These are phyloP conservation scores for Globisporangium orthogonon DNA, from an alignment of 352 stramenopile genomes.

Conservation along the genomic window DNA sequence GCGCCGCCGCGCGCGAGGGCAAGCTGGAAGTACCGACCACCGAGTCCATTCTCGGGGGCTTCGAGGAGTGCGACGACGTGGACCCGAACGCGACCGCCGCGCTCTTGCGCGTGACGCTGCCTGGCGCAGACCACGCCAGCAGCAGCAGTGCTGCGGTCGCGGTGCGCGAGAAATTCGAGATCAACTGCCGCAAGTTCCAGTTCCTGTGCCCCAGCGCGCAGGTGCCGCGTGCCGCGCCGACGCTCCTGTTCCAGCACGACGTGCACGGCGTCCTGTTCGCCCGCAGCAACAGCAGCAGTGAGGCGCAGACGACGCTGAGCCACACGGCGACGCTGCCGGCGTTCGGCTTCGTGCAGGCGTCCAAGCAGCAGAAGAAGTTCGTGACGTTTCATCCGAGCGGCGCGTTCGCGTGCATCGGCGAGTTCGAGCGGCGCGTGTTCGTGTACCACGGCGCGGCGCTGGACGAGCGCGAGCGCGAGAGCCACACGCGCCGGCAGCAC, in stretches of 20 bases:
- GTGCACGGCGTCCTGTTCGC: conserved; percentile 71
- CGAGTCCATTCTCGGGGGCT: conserved; percentile 71
- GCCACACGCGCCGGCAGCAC: conserved; percentile 56
- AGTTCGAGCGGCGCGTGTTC: conserved; percentile 75
- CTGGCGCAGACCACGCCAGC: neutral
- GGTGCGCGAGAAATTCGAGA: conserved; percentile 37
- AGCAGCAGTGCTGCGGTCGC: conserved; percentile 9
- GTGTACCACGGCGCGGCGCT: conserved; percentile 46
- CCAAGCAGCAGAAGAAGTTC: conserved; percentile 86
- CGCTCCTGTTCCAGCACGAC: conserved; percentile 78
- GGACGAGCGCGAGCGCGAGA: conserved; percentile 19
- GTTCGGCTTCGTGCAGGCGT: conserved; percentile 83
- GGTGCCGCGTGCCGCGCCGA: conserved; percentile 6
- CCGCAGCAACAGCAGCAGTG: conserved; percentile 2
- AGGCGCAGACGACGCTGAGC: conserved; percentile 19
- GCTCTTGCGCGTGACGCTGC: conserved; percentile 40
- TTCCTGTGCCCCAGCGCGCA: conserved; percentile 40
- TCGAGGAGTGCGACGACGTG: conserved; percentile 76
- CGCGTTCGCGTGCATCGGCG: conserved; percentile 62
- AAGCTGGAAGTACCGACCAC: conserved; percentile 62
- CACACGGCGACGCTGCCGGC: conserved; percentile 61
- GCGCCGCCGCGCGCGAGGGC: conserved; percentile 16
- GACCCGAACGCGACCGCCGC: conserved; percentile 65
- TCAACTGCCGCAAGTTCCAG: conserved; percentile 67
- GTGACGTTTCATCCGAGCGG: conserved; percentile 46